A percentile compares a stretch with the other conserved stretches of the same genome.
These are phyloP conservation scores for Leccinum subspadiceum DNA, from an alignment of 1,284 basidiomycete species.

Conservation along the genomic window DNA sequence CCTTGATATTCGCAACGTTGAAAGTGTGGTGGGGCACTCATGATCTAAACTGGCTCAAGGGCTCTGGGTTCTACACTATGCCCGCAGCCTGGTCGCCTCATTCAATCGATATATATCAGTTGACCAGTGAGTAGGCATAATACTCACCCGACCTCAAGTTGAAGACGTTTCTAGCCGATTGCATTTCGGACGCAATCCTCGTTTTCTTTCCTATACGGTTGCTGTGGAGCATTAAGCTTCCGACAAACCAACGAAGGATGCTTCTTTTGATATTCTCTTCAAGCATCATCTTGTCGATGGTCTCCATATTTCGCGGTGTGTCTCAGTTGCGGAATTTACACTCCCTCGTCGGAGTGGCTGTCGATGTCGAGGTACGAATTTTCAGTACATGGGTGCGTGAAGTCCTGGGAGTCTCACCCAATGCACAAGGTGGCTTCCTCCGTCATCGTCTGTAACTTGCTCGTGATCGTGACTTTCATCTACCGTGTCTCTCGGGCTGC, in stretches of 20 bases:
- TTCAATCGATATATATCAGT: slow-evolving; percentile 11
- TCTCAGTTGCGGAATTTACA: slow-evolving; percentile 13
- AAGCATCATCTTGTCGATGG: slow-evolving; percentile 14
- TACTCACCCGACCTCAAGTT: not conserved
- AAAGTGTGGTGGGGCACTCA: slow-evolving; percentile 14
- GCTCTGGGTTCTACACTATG: not conserved
- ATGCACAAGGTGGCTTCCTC: slow-evolving; percentile 14
- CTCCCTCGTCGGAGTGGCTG: slow-evolving; percentile 11
- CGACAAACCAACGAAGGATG: slow-evolving; percentile 18
- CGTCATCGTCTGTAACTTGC: slow-evolving; percentile 21
- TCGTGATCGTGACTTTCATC: slow-evolving; percentile 20
- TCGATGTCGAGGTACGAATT: slow-evolving; percentile 22
- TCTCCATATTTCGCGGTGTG: slow-evolving; percentile 21
- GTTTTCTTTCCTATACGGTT: slow-evolving; percentile 14
- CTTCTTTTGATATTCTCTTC: slow-evolving; percentile 21
- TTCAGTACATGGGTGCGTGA: not conserved
- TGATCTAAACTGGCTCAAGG: slow-evolving; percentile 12
- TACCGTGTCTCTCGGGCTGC: slow-evolving; percentile 13
- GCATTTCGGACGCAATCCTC: slow-evolving; percentile 22
- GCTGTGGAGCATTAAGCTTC: slow-evolving; percentile 18
- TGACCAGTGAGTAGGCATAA: slow-evolving; percentile 15
- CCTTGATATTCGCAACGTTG: not conserved
- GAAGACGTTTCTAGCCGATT: slow-evolving; percentile 17
- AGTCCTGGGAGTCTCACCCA: slow-evolving; percentile 5
- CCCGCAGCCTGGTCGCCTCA: slow-evolving; percentile 1